These are phyloP conservation scores for Dictyostelium citrinum DNA, from an alignment of 78 protist species.

Conservation along the genomic window DNA sequence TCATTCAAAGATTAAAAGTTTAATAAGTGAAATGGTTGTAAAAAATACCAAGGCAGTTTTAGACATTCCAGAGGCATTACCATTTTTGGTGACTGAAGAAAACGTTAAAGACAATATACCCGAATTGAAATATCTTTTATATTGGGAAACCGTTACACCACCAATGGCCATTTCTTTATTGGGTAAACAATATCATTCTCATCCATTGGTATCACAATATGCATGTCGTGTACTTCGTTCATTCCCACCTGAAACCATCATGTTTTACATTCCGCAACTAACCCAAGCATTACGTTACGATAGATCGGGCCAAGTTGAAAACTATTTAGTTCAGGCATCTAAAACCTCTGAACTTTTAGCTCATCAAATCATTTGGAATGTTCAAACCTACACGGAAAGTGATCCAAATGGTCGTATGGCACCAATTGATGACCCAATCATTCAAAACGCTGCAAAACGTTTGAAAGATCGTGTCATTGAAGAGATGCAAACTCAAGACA, in stretches of 20 bases:
- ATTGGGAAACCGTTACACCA: constrained; percentile 83
- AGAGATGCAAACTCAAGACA: neutral
- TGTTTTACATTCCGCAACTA: constrained; percentile 93
- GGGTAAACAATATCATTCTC: constrained; percentile 23
- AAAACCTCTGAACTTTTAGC: constrained; percentile 74
- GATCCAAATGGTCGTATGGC: constrained; percentile 45
- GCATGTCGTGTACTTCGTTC: constrained; percentile 71
- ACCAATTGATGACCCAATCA: constrained; percentile 46
- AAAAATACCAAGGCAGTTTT: constrained; percentile 63
- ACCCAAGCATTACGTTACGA: constrained; percentile 87
- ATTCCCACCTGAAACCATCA: constrained; percentile 84
- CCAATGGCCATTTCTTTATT: constrained; percentile 75
- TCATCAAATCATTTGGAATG: constrained; percentile 93
- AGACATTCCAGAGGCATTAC: constrained; percentile 79
- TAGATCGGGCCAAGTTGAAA: constrained; percentile 58
- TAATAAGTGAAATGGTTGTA: constrained; percentile 66
- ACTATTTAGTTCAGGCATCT: constrained; percentile 55
- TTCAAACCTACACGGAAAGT: constrained; percentile 77
- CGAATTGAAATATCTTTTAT: constrained; percentile 75
- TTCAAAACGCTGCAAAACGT: constrained; percentile 24
- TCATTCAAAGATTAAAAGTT: constrained; percentile 20
- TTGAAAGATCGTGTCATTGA: constrained; percentile 48
- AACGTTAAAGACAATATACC: constrained; percentile 76
- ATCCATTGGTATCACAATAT: constrained; percentile 82
- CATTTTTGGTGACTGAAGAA: constrained; percentile 72